phyloP scores from a whole-genome alignment of 495 filamentous ascomycete species.

The Neurospora tetrasperma region DNA sequence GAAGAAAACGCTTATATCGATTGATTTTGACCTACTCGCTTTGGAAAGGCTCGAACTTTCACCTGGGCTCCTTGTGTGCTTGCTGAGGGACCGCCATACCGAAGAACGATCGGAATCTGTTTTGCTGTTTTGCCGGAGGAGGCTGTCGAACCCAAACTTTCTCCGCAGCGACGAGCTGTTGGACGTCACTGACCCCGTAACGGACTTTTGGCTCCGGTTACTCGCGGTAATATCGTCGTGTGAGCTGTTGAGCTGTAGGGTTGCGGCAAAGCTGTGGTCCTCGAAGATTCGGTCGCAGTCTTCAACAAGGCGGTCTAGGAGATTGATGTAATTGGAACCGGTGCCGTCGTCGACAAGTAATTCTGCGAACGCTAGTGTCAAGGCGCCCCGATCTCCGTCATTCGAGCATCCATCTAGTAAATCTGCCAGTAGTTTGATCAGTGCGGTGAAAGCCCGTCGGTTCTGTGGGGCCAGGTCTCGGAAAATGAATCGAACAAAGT shows the following conservation, averaged over 20 bases:
- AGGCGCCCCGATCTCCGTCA: constrained; percentile 80
- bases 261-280: constrained; percentile 43
- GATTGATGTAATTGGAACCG: constrained; percentile 74
- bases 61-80: constrained; percentile 51
- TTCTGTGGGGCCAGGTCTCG: constrained; percentile 84
- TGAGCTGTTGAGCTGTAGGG: constrained; percentile 21
- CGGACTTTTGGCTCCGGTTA: constrained; percentile 33
- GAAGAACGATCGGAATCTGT: constrained; percentile 51
- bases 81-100: constrained; percentile 83
- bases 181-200: constrained; percentile 42
- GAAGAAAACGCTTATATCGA: constrained; percentile 53
- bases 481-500: constrained; percentile 68
- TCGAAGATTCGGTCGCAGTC: constrained; percentile 85
- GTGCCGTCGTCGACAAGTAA: constrained; percentile 68
- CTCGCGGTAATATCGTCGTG: constrained; percentile 40
- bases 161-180: constrained; percentile 77
- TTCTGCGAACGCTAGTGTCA: constrained; percentile 87
- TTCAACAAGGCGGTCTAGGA: constrained; percentile 86
- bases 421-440: constrained; percentile 78
- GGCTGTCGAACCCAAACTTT: constrained; percentile 65
- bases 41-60: constrained; percentile 51
- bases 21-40: constrained; percentile 66
- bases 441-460: constrained; percentile 71
- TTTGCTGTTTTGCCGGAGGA: constrained; percentile 69
- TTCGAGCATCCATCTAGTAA: constrained; percentile 90